These are phyloP conservation scores for Hortaea werneckii DNA, from an alignment of 2,329 filamentous ascomycete genomes.

Conservation along the genomic window DNA sequence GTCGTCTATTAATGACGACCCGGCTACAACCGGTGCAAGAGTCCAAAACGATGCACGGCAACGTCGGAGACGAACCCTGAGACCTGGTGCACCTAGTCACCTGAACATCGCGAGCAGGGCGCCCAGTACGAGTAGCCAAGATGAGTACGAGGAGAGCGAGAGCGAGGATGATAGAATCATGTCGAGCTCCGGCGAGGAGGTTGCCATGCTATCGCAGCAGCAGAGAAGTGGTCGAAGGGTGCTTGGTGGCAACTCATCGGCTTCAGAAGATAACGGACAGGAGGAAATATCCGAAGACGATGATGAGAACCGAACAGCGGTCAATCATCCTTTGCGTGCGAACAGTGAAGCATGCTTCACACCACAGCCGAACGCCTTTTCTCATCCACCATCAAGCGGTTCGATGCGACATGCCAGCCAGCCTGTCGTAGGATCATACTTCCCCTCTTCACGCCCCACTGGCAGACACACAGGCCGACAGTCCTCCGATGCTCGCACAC, in stretches of 20 bases:
- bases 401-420: constrained; percentile 37
- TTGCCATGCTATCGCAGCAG: constrained; percentile 21
- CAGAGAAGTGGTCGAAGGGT: constrained; percentile 16
- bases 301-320: constrained; percentile 72
- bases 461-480: constrained; percentile 19
- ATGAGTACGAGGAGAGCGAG: constrained; percentile 90
- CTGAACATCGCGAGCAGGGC: constrained; percentile 34
- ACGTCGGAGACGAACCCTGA: constrained; percentile 44
- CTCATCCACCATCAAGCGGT: constrained; percentile 60
- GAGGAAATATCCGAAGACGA: constrained; percentile 37
- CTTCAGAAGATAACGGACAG: neutral
- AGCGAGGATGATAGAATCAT: constrained; percentile 70
- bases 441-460: constrained; percentile 28
- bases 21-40: constrained; percentile 77
- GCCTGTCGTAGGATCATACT: constrained; percentile 36
- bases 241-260: neutral
- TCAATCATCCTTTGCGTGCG: constrained; percentile 47
- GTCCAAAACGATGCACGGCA: constrained; percentile 57
- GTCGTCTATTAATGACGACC: constrained; percentile 75
- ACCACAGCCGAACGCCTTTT: constrained; percentile 86
- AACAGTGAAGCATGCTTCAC: constrained; percentile 52
- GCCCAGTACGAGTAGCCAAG: constrained; percentile 61
- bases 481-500: constrained; percentile 16
- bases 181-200: constrained; percentile 53
- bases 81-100: constrained; percentile 32